phyloP scores from a whole-genome alignment of 495 filamentous ascomycete species.

The Penicillium steckii region DNA sequence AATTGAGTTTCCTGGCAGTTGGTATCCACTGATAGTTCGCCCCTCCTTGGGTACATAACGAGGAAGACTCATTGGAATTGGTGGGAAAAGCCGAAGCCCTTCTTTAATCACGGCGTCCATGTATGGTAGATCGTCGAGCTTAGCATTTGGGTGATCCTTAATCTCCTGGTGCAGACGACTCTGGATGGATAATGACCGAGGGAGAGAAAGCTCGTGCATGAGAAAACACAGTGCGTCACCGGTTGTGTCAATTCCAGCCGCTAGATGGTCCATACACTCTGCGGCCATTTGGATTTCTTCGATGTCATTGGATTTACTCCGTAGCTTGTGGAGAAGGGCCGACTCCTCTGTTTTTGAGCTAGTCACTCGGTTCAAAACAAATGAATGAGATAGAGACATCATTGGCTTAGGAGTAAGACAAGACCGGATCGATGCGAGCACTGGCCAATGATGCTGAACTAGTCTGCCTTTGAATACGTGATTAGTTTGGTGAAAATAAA shows the following conservation, averaged over 20 bases:
- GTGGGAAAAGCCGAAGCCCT: neutral
- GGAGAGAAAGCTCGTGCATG: neutral
- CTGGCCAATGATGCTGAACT: neutral
- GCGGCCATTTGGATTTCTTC: neutral
- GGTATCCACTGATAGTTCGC: neutral
- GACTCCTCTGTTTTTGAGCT: neutral
- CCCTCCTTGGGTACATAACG: neutral
- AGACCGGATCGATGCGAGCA: neutral
- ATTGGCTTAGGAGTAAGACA: neutral
- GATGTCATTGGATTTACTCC: neutral
- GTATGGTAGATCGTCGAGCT: neutral
- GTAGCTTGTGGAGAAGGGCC: neutral
- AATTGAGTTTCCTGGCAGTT: neutral
- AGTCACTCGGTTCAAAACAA: neutral
- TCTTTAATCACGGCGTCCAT: neutral
- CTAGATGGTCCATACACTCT: neutral
- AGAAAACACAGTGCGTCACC: neutral
- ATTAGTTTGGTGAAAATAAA: neutral
- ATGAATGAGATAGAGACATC: neutral
- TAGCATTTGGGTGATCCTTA: neutral
- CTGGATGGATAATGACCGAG: neutral
- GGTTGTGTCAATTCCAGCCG: neutral
- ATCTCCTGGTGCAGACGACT: neutral
- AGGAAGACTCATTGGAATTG: neutral
- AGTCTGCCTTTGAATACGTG: neutral